phyloP scores from a whole-genome alignment of 306 rosid genomes.

The Astragalus glycyphyllos region DNA sequence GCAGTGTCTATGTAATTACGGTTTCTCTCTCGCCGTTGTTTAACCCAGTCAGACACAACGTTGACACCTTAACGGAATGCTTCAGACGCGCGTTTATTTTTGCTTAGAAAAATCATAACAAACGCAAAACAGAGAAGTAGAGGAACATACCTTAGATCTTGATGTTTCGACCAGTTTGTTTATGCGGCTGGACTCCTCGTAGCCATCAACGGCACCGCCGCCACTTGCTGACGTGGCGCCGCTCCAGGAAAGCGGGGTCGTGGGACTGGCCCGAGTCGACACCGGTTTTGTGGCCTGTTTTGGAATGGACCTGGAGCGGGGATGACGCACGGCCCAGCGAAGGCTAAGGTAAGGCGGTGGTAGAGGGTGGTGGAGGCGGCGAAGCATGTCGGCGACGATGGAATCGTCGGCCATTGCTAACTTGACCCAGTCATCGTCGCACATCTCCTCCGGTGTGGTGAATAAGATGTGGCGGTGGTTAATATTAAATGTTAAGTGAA shows the following conservation, averaged over 20 bases:
- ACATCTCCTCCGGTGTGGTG: slow-evolving; percentile 26
- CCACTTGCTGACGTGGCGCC: slow-evolving; percentile 68
- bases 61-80: too few species aligned
- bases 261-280: slow-evolving; percentile 73
- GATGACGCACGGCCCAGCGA: slow-evolving; percentile 82
- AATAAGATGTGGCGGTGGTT: neutral
- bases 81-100: too few species aligned
- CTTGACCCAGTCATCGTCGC: slow-evolving; percentile 72
- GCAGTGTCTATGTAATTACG: too few species aligned
- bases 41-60: too few species aligned
- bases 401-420: slow-evolving; percentile 70
- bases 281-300: slow-evolving; percentile 39
- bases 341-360: slow-evolving; percentile 46
- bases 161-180: slow-evolving; percentile 43
- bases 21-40: too few species aligned
- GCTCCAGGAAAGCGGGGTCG: slow-evolving; percentile 90
- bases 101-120: neutral
- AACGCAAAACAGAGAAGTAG: neutral
- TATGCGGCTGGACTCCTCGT: slow-evolving; percentile 63
- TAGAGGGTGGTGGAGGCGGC: slow-evolving; percentile 34
- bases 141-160: slow-evolving; percentile 74
- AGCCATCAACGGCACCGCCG: too few species aligned
- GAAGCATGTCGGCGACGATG: slow-evolving; percentile 64
- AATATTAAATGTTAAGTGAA: neutral
- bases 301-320: slow-evolving; percentile 61